Percentiles rank a stretch among this genome's conserved stretches.
Conservation (phyloP, 2,329 filamentous ascomycete species). For the Phoma herbarum region DNA sequence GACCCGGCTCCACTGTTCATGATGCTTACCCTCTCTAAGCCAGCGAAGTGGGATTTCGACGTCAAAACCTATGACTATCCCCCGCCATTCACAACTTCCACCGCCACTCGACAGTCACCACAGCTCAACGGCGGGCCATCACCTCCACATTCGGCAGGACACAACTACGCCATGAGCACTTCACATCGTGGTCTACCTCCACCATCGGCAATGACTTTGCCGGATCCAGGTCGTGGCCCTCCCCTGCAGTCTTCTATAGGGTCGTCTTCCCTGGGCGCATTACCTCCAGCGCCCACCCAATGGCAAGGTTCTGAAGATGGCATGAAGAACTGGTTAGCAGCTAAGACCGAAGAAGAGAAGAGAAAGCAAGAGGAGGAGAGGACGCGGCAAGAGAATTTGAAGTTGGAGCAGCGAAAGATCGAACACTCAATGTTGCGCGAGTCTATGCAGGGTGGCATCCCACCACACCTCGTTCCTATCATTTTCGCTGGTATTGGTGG, state of each 20-base stretch:
- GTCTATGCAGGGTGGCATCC: constrained; percentile 61
- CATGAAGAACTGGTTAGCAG: constrained; percentile 61
- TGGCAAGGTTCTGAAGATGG: constrained; percentile 62
- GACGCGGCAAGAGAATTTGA: constrained; percentile 60
- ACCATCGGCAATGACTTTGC: constrained; percentile 62
- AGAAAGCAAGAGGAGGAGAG: constrained; percentile 63
- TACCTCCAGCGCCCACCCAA: constrained; percentile 57
- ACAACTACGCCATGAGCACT: constrained; percentile 57
- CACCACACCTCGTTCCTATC: constrained; percentile 61
- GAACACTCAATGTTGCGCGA: constrained; percentile 63
- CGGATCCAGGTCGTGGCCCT: constrained; percentile 56
- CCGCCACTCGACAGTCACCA: constrained; percentile 52
- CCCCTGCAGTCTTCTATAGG: constrained; percentile 30
- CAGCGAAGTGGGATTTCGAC: constrained; percentile 58
- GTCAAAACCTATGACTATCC: constrained; percentile 61
- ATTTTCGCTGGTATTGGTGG: constrained; percentile 64
- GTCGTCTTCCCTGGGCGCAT: constrained; percentile 47
- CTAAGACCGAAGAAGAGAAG: constrained; percentile 63
- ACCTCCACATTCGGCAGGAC: constrained; percentile 54
- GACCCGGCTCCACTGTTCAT: constrained; percentile 47
- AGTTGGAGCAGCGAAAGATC: constrained; percentile 61
- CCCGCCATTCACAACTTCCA: constrained; percentile 52
- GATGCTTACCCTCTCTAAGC: constrained; percentile 62
- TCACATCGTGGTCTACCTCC: constrained; percentile 63
- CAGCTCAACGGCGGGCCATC: constrained; percentile 52